phyloP scores from a whole-genome alignment of 768 basidiomycete genomes.

The Albatrellus ellisii region DNA sequence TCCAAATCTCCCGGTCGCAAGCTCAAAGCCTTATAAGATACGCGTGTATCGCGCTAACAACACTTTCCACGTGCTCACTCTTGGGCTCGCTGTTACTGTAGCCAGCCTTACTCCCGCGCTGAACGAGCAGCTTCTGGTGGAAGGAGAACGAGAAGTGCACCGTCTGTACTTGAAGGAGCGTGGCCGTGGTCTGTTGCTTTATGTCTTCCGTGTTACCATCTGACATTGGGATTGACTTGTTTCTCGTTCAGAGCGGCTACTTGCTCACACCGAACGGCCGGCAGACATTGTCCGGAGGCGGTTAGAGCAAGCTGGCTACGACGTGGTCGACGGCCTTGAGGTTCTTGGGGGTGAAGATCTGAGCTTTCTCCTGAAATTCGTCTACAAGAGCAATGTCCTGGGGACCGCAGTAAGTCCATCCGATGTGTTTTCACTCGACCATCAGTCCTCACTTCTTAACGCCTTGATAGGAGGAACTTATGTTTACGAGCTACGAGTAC shows the following conservation, averaged over 20 bases:
- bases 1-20: not conserved
- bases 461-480: slow-evolving; percentile 47
- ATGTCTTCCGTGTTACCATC: slow-evolving; percentile 1
- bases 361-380: slow-evolving; percentile 77
- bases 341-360: slow-evolving; percentile 68
- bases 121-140: slow-evolving; percentile 39
- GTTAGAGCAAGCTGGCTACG: slow-evolving; percentile 83
- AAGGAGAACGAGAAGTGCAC: slow-evolving; percentile 44
- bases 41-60: slow-evolving; percentile 69
- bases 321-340: slow-evolving; percentile 65
- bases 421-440: slow-evolving; percentile 4
- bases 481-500: slow-evolving; percentile 56
- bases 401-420: slow-evolving; percentile 39
- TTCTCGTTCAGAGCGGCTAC: slow-evolving; percentile 52
- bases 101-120: slow-evolving; percentile 49
- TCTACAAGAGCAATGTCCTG: slow-evolving; percentile 71
- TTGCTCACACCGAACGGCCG: slow-evolving; percentile 72
- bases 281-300: slow-evolving; percentile 74
- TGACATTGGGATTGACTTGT: not conserved
- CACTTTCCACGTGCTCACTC: slow-evolving; percentile 56
- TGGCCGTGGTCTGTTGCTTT: slow-evolving; percentile 44
- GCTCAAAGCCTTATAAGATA: slow-evolving; percentile 32
- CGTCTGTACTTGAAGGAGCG: slow-evolving; percentile 64
- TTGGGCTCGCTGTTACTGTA: slow-evolving; percentile 54
- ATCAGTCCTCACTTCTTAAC: slow-evolving; percentile 1